These are phyloP conservation scores for Ophiocordyceps camponoti-floridani DNA, from an alignment of 2,329 filamentous ascomycete genomes.

Conservation along the genomic window DNA sequence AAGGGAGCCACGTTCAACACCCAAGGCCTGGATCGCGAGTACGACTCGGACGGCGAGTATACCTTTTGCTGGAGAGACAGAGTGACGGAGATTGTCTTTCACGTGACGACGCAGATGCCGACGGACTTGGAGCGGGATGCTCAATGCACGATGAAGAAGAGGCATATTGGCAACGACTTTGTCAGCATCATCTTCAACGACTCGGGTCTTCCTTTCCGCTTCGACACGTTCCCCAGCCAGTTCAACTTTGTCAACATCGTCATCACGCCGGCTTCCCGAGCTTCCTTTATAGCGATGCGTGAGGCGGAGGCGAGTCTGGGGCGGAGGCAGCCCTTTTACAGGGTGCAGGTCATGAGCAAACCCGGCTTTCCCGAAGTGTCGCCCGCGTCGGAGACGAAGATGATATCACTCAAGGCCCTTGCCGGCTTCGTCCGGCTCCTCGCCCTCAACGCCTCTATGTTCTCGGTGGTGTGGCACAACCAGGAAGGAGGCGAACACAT, in stretches of 20 bases:
- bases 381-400: slow-evolving; percentile 73
- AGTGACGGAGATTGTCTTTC: slow-evolving; percentile 88
- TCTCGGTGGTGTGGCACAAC: slow-evolving; percentile 76
- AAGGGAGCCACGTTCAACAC: slow-evolving; percentile 80
- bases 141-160: slow-evolving; percentile 69
- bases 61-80: slow-evolving; percentile 90
- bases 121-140: slow-evolving; percentile 63
- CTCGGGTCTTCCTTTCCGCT: slow-evolving; percentile 73
- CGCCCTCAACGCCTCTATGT: slow-evolving; percentile 84
- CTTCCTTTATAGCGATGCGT: slow-evolving; percentile 53
- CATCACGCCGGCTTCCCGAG: slow-evolving; percentile 71
- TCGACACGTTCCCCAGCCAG: slow-evolving; percentile 82
- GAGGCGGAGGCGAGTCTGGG: slow-evolving; percentile 19
- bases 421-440: slow-evolving; percentile 75
- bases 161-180: slow-evolving; percentile 91
- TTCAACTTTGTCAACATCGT: slow-evolving; percentile 98
- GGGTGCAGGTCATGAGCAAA: slow-evolving; percentile 76
- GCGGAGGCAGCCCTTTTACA: slow-evolving; percentile 48
- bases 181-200: slow-evolving; percentile 98
- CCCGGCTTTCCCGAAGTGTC: slow-evolving; percentile 84
- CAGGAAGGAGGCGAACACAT: slow-evolving; percentile 64
- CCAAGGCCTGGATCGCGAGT: slow-evolving; percentile 67
- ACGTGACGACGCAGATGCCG: slow-evolving; percentile 95
- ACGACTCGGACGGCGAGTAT: slow-evolving; percentile 67
- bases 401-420: slow-evolving; percentile 67